Base-by-base conservation (phyloP, 495 filamentous ascomycete genomes). In the Daldinia childiae region DNA sequence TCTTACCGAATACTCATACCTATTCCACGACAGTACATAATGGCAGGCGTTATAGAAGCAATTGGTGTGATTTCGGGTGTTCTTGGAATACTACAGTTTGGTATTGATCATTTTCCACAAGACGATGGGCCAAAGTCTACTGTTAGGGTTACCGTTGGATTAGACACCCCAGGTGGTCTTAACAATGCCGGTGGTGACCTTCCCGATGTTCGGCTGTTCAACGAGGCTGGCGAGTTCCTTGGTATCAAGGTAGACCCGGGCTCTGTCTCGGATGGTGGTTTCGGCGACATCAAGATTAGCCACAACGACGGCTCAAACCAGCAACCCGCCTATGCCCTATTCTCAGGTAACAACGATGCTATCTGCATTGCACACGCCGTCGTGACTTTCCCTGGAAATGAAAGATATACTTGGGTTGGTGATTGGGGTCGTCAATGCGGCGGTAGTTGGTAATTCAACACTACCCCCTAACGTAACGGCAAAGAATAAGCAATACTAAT, bases 151-250 rank as follows among this genome's bases (percentile, higher is more conserved):
- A 74, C 69, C 0, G 69, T 75, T 8, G 77, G 75, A 7, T 69
- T 79, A 9, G 75, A 79, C 60, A 66, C 66, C 24, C 8, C 24
- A 0, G 66, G 56, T 11, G 74, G 74, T 12, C 66, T 71, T 14
- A 58, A 34, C 65, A 72, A 75, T 36, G 62, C 69, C 1, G 74
- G 74, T 2, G 76, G 78, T 12, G 73, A 77, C 55, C 54, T 77
- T n/a, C 78, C 78, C n/a, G 76, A 78, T 30, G 56, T 80, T 34
- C 69, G 73, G 0, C 66, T 80, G n/a, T 78, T 61, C 61, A 78
- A 80, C 43, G 73, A 78, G 51, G 69, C 32, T 14, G 75, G 74
- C 6, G 67, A 64, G 1, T 78, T 76, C 52, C 17, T 78, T 41
- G 76, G 76, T 30, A 70, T 74, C 11, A 17, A 43, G 0, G 21